phyloP scores from a whole-genome alignment of 106 monocot species.

The Vanilla planifolia region DNA sequence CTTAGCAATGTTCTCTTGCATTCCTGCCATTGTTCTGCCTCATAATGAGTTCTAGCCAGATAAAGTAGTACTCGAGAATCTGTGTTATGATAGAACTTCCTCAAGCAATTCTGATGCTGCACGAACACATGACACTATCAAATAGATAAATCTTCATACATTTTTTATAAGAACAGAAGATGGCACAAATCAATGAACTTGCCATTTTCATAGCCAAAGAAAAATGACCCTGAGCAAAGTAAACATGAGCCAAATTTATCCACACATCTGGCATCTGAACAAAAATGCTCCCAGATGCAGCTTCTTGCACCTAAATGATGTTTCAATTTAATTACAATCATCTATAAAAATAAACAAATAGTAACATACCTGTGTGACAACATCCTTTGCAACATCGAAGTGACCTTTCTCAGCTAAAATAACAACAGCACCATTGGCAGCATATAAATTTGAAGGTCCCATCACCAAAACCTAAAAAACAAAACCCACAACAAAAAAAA shows the following conservation, averaged over 20 bases:
- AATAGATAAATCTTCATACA: constrained; percentile 3
- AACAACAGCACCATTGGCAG: constrained; percentile 96
- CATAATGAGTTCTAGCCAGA: constrained; percentile 88
- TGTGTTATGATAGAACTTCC: constrained; percentile 90
- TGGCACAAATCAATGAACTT: constrained; percentile 15
- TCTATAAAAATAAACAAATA: not conserved
- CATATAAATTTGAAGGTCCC: constrained; percentile 76
- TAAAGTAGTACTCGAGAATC: constrained; percentile 80
- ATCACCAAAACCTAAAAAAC: constrained; percentile 56
- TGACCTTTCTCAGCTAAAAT: constrained; percentile 92
- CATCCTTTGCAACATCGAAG: constrained; percentile 91
- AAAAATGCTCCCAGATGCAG: constrained; percentile 86
- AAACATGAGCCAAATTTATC: constrained; percentile 96
- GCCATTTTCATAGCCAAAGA: constrained; percentile 91
- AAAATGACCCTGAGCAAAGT: constrained; percentile 99
- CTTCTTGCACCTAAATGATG: constrained; percentile 83
- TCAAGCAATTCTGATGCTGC: constrained; percentile 97
- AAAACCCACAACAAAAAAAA: not conserved
- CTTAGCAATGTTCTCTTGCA: constrained; percentile 90
- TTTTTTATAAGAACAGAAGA: not conserved
- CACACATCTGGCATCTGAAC: constrained; percentile 99
- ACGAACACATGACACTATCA: constrained; percentile 13
- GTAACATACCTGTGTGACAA: constrained; percentile 76
- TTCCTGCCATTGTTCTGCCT: constrained; percentile 99
- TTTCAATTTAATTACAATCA: not conserved